A percentile compares a stretch with the other conserved stretches of the same genome.
Conservation (phyloP, 352 stramenopile species). For the Globisporangium cystogenes region DNA sequence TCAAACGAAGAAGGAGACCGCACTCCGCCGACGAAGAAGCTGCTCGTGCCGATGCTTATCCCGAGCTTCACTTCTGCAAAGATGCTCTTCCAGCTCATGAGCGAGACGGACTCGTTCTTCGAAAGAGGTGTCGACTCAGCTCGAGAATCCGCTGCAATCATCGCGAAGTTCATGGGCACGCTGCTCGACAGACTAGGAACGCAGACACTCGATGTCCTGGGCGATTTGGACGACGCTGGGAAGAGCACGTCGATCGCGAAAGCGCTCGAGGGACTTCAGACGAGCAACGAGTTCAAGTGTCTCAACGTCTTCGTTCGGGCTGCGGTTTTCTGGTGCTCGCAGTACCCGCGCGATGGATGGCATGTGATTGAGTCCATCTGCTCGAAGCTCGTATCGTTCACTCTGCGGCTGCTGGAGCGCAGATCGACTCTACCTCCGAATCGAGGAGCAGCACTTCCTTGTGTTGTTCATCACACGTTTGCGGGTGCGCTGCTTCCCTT, state of each 20-base stretch:
- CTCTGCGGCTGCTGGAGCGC: constrained; percentile 29
- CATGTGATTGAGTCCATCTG: constrained; percentile 44
- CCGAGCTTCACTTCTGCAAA: constrained; percentile 79
- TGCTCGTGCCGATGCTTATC: constrained; percentile 78
- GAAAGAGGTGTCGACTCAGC: constrained; percentile 11
- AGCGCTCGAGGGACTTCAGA: constrained; percentile 40
- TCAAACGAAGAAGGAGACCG: constrained; percentile 12
- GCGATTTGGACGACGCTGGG: constrained; percentile 5
- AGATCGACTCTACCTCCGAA: constrained; percentile 12
- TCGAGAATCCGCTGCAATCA: constrained; percentile 11
- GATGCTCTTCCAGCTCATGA: constrained; percentile 82
- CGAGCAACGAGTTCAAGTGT: constrained; percentile 67
- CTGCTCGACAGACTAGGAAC: constrained; percentile 51
- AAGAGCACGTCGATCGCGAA: constrained; percentile 8
- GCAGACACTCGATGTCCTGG: constrained; percentile 23
- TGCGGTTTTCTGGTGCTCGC: constrained; percentile 71
- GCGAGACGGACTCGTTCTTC: constrained; percentile 29
- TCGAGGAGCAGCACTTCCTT: constrained; percentile 17
- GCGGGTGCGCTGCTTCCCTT: constrained; percentile 72
- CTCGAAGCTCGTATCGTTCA: constrained; percentile 49
- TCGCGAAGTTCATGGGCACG: constrained; percentile 46
- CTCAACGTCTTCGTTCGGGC: constrained; percentile 72
- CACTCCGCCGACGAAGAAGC: constrained; percentile 35
- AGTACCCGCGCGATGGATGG: constrained; percentile 41
- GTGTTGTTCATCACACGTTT: constrained; percentile 52